Evolutionary conservation across 768 basidiomycete species (phyloP).

Genomic region (Punctularia strigosozonata): DNA sequence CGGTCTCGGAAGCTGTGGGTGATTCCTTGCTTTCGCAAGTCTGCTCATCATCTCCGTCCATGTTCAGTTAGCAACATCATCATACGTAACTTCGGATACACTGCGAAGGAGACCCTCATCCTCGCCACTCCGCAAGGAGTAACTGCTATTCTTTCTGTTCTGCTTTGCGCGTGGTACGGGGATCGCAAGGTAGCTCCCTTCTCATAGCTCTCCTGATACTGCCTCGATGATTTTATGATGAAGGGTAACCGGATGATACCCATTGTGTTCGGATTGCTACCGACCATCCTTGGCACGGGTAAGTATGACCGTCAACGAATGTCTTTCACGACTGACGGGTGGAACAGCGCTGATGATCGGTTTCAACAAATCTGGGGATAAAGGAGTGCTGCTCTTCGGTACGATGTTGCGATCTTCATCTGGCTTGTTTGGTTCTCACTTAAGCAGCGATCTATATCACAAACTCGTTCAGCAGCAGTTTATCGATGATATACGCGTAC

Average conservation of each 20-base stretch:
- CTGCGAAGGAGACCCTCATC: conserved; percentile 52
- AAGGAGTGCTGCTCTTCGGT: conserved; percentile 48
- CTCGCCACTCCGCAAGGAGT: conserved; percentile 44
- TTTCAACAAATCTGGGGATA: conserved; percentile 32
- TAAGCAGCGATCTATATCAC: too few species aligned
- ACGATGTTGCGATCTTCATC: conserved; percentile 7
- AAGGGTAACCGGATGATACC: conserved; percentile 51
- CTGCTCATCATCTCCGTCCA: conserved; percentile 1
- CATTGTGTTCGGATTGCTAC: conserved; percentile 43
- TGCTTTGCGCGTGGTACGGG: conserved; percentile 52
- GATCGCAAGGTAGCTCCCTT: conserved; percentile 37
- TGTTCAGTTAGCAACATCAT: conserved; percentile 45
- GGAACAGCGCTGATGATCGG: conserved; percentile 38
- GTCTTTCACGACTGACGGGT: not conserved
- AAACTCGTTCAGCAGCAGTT: conserved; percentile 45
- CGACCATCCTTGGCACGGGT: conserved; percentile 48
- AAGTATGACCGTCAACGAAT: conserved; percentile 3
- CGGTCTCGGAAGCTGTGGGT: conserved; percentile 47
- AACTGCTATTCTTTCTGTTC: conserved; percentile 32
- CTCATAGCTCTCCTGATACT: not conserved
- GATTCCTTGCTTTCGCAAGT: not conserved
- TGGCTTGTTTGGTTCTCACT: too few species aligned
- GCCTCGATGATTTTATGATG: not conserved
- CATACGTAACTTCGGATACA: conserved; percentile 53
- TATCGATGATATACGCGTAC: conserved; percentile 51